Evolutionary conservation across 2,329 filamentous ascomycete species (phyloP), one percentile per base, ranked within the genome.

Genomic region (Pestalotiopsis sp.): DNA sequence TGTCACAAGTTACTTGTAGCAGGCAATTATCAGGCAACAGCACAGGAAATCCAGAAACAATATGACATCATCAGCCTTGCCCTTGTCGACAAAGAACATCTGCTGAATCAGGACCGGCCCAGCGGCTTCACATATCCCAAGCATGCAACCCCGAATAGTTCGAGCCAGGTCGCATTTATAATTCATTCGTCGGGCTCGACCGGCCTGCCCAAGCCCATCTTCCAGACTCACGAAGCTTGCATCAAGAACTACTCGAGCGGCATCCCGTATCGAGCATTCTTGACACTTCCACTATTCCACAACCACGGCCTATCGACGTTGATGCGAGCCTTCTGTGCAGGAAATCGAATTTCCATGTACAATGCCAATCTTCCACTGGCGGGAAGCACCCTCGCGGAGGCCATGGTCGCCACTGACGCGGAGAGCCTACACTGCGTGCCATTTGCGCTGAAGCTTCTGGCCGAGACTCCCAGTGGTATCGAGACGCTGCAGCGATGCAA

Each of bases 171-270:
- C 1, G 79, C 79, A 0, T 71, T 84, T 39, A 83, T 85, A 36
- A 77, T 82, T 56, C 84, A 86, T 70, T 85, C 84, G 0, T 85
- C 83, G 0, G 84, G 84, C 0, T 84, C 83, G 2, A 85, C 83
- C 0, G 83, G 83, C 0, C 78, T 81, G 4, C 83, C 83, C 0
- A 85, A 85, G 68, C 83, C 83, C 3, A 74, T 85, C 20, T 67
- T 67, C 25, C 56, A 45, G 23, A 61, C 56, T 9, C 31, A 60
- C 57, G 17, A 23, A 31, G 56, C 58, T 23, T 67, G 65, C n/a
- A 49, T 62, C 17, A 17, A 14, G 12, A 58, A 58, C 27, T 66
- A 58, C 20, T 58, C 64, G 2, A 52, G 45, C 13, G 52, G 52
- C 14, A 66, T 66, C 4, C 49, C 2, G 67, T 80, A 36, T 69